Conservation (phyloP, 345 rosid genomes). For the Citrus unshiu region DNA sequence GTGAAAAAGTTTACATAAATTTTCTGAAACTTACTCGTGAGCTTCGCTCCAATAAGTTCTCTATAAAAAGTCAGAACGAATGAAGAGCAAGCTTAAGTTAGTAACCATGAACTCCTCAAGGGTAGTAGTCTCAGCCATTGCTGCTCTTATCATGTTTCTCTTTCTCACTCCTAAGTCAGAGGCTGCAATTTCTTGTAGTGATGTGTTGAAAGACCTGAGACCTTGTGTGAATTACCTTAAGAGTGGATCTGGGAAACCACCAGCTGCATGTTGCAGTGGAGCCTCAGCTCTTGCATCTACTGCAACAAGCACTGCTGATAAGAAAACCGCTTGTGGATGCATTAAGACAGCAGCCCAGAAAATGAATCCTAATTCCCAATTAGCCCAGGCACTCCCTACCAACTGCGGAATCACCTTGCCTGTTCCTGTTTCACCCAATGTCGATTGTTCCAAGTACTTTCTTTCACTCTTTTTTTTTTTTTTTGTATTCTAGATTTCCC, state of each 20-base stretch:
- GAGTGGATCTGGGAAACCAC: constrained; percentile 30
- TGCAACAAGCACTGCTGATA: constrained; percentile 23
- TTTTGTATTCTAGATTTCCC: background rate
- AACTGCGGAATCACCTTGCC: constrained; percentile 38
- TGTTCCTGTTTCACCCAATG: constrained; percentile 21
- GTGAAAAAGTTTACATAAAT: background rate
- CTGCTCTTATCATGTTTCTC: constrained; percentile 16
- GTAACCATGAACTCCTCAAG: constrained; percentile 23
- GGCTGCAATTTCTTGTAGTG: constrained; percentile 30
- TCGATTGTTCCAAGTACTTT: constrained; percentile 33
- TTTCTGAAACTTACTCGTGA: background rate
- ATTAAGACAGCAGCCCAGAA: constrained; percentile 29
- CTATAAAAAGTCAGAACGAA: constrained; percentile 5
- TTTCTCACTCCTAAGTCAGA: constrained; percentile 15
- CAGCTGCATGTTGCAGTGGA: constrained; percentile 34
- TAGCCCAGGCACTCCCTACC: constrained; percentile 30
- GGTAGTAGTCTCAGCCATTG: background rate
- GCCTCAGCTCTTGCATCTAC: constrained; percentile 28
- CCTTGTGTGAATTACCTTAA: constrained; percentile 32
- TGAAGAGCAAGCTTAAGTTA: background rate
- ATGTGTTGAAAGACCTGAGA: constrained; percentile 25
- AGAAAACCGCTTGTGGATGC: constrained; percentile 31
- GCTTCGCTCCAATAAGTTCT: background rate
- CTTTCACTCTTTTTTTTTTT: too few species aligned
- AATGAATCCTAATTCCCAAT: constrained; percentile 22